Evolutionary conservation across 202 grass and related monocot species (phyloP).

Genomic region (Dendrocalamus latiflorus): DNA sequence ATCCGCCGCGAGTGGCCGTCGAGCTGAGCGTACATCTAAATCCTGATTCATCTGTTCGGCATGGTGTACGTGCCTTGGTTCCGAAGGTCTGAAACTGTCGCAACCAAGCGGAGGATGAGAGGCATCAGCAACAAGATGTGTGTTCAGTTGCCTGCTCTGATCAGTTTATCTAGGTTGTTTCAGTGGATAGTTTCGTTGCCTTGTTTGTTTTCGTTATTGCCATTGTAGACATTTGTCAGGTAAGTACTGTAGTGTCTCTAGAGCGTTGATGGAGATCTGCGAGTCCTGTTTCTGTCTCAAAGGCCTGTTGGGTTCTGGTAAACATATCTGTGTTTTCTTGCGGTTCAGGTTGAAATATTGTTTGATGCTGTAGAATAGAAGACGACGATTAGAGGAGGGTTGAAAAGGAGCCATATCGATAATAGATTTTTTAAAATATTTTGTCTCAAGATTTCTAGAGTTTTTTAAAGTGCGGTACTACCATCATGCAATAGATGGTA

Average conservation of each 20-base stretch:
- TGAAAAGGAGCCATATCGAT: too few species aligned
- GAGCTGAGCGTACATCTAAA: not conserved
- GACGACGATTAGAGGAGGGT: too few species aligned
- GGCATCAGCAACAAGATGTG: not conserved
- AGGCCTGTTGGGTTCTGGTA: not conserved
- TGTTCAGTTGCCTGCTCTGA: not conserved
- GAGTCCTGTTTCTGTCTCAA: not conserved
- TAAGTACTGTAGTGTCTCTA: not conserved
- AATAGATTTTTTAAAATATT: too few species aligned
- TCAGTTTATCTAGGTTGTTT: not conserved
- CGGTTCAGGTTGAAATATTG: not conserved
- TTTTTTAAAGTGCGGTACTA: too few species aligned
- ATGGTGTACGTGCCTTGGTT: not conserved
- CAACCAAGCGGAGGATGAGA: not conserved
- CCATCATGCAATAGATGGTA: too few species aligned
- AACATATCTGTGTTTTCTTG: not conserved
- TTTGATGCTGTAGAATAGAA: too few species aligned
- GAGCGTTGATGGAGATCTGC: not conserved
- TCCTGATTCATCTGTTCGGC: not conserved
- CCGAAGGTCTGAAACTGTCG: not conserved
- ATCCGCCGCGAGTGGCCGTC: slow-evolving; percentile 89
- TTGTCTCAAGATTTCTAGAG: too few species aligned
- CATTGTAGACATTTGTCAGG: not conserved
- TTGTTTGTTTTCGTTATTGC: not conserved
- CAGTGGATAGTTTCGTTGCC: not conserved